Percentiles rank a stretch among this genome's conserved stretches.
Conservation (phyloP, 805 yeast genomes). For the Sungouiella thailandica region DNA sequence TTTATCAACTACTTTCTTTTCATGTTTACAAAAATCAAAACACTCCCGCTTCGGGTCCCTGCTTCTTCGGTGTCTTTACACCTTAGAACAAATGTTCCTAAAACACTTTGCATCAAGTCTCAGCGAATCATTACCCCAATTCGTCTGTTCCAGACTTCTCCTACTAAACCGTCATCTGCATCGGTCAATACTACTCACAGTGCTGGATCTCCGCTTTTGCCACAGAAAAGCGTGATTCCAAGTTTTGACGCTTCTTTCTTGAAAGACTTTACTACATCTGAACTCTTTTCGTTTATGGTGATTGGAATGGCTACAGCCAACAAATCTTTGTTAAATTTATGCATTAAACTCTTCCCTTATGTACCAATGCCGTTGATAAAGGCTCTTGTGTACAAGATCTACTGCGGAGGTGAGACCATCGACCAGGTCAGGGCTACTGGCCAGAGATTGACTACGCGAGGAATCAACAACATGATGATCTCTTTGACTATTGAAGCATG, state of each 20-base stretch:
- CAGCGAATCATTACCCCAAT: too few relatives aligned
- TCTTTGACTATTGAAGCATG: conserved; percentile 91
- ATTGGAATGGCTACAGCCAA: conserved; percentile 68
- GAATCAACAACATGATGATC: conserved; percentile 93
- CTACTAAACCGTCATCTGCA: conserved; percentile 8
- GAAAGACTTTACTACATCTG: conserved; percentile 47
- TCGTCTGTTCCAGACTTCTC: conserved; percentile 12
- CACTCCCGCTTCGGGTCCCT: too few relatives aligned
- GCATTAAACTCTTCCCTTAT: conserved; percentile 64
- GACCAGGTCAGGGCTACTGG: conserved; percentile 71
- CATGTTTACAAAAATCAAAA: too few relatives aligned
- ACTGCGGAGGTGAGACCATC: conserved; percentile 86
- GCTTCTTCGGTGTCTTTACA: too few relatives aligned
- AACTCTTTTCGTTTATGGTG: conserved; percentile 58
- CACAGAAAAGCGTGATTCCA: conserved; percentile 6
- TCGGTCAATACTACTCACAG: conserved; percentile 2
- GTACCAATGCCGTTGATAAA: conserved; percentile 70
- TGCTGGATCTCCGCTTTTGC: conserved; percentile 5
- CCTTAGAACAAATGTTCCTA: too few relatives aligned
- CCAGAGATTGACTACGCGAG: conserved; percentile 57
- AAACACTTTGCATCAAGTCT: too few relatives aligned
- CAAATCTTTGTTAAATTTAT: conserved; percentile 55
- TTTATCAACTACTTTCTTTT: too few relatives aligned
- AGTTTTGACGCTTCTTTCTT: conserved; percentile 12
- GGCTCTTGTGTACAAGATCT: conserved; percentile 70